These are phyloP conservation scores for Amanita rubescens DNA, from an alignment of 768 basidiomycete genomes.

Conservation along the genomic window DNA sequence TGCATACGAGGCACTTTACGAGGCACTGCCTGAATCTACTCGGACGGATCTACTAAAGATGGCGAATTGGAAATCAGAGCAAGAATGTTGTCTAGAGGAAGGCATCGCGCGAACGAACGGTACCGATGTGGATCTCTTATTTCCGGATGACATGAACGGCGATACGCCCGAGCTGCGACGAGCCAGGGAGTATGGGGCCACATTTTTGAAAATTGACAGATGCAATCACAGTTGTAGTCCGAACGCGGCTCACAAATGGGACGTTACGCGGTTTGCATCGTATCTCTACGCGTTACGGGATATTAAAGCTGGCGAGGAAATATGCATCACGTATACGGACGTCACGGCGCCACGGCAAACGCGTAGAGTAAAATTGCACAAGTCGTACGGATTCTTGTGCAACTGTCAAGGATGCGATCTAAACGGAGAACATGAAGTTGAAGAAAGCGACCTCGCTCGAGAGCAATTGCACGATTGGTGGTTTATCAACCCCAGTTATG, in stretches of 20 bases:
- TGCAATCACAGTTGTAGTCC: conserved; percentile 45
- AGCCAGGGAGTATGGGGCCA: conserved; percentile 30
- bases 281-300: conserved; percentile 33
- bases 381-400: conserved; percentile 35
- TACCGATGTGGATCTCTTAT: conserved; percentile 25
- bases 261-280: no score
- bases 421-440: conserved; percentile 10
- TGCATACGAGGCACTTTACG: conserved; percentile 25
- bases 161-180: conserved; percentile 9
- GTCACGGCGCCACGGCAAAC: conserved; percentile 26
- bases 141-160: conserved; percentile 16
- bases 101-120: conserved; percentile 40
- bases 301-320: conserved; percentile 34
- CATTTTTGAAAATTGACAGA: conserved; percentile 34
- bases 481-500: conserved; percentile 28
- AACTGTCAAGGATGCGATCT: conserved; percentile 31
- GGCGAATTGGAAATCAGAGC: conserved; percentile 21
- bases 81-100: conserved; percentile 31
- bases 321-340: conserved; percentile 39
- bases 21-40: conserved; percentile 18
- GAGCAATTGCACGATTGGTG: conserved; percentile 26
- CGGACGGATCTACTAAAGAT: conserved; percentile 24
- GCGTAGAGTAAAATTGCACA: conserved; percentile 26
- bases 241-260: conserved; percentile 37
- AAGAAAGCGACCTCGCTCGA: conserved; percentile 26